Base-by-base conservation (phyloP, 2,329 filamentous ascomycete genomes). In the Colletotrichum sojae region DNA sequence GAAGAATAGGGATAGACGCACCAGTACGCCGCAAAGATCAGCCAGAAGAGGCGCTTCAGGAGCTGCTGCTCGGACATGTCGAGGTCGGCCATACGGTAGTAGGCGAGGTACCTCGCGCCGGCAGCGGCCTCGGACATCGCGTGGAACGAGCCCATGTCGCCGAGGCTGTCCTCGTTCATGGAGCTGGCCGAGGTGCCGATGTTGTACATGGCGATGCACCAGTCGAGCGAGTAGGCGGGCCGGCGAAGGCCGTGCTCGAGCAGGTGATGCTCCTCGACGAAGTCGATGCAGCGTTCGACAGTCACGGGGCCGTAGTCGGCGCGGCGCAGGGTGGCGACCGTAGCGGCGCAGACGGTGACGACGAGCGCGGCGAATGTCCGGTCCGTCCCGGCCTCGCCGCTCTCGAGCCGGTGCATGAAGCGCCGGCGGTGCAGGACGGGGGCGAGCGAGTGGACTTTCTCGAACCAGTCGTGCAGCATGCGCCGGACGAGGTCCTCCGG, bases 121-220 rank as follows among this genome's bases (percentile, higher is more conserved):
- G 75, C 75, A 1, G 75, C 74, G 0, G 78, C 72, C 18, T 78
- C 76, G 18, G 68, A 72, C 63, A 77, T 74, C 15, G 48, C 67
- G 16, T 67, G 70, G 58, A 67, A 71, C 49, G 68, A 66, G 25
- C 65, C 57, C 70, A 61, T 67, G 49, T 73, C 66, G 4, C 61
- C 63, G 2, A 69, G 22, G 4, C 71, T 71, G 39, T 66, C 51
- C 16, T 71, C 72, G 46, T 65, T 57, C 45, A 73, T 49, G 39
- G 72, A 61, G 6, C 40, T 36, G 6, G 75, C 67, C 0, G 79
- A 74, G 1, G 66, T 73, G 3, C 76, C 75, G 4, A 81, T 63
- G 43, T 81, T 79, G 59, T 81, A 81, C 72, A 78, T 76, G 22
- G 78, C 75, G 18, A 79, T 74, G 67, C 78, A 79, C 72, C 78